A percentile compares a stretch with the other conserved stretches of the same genome.
These are phyloP conservation scores for Serendipita sp. DNA, from an alignment of 768 basidiomycete genomes.

Conservation along the genomic window DNA sequence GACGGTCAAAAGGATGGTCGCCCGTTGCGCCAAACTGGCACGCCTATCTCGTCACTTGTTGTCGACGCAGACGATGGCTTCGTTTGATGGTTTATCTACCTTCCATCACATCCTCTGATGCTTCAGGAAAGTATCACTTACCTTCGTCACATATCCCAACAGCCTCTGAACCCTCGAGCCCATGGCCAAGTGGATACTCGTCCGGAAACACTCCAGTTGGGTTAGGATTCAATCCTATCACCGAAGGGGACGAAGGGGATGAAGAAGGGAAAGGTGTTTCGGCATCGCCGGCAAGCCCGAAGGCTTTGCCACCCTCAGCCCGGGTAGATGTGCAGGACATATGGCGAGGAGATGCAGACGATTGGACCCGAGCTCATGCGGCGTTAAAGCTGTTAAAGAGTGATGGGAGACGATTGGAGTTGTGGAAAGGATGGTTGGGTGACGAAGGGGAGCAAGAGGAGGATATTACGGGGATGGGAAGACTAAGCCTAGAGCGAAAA, in stretches of 20 bases:
- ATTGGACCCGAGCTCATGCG: not conserved
- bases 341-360: not conserved
- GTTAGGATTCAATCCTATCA: not conserved
- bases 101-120: not conserved
- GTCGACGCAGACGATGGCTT: not conserved
- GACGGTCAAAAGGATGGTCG: not conserved
- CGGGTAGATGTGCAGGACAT: not conserved
- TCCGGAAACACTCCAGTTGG: not conserved
- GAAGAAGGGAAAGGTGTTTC: not conserved
- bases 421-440: not conserved
- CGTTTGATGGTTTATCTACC: conserved; percentile 5
- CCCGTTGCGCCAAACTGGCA: conserved; percentile 1
- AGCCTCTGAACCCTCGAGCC: not conserved
- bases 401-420: not conserved
- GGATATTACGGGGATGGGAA: not conserved
- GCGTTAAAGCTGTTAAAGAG: not conserved
- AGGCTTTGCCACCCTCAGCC: not conserved
- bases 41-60: not conserved
- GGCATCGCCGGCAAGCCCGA: not conserved
- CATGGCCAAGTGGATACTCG: not conserved
- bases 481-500: not conserved
- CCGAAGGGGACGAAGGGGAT: not conserved
- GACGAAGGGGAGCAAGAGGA: not conserved
- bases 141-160: not conserved
- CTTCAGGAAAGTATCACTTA: not conserved